These are phyloP conservation scores for Lyophyllum atratum DNA, from an alignment of 768 basidiomycete species.

Conservation along the genomic window DNA sequence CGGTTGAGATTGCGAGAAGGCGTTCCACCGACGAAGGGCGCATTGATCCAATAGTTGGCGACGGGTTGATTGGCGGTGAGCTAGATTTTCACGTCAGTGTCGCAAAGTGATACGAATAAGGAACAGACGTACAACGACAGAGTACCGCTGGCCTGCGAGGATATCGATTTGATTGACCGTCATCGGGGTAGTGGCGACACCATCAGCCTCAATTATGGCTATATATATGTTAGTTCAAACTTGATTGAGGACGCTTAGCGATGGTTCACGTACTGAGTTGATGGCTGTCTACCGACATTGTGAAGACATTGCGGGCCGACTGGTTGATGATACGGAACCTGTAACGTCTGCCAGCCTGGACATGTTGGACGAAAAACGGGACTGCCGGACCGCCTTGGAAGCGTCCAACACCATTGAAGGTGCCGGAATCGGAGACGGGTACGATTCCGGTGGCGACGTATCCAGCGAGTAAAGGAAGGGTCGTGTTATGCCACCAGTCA, in stretches of 20 bases:
- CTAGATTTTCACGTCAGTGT: constrained; percentile 6
- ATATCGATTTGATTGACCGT: constrained; percentile 38
- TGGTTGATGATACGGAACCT: constrained; percentile 53
- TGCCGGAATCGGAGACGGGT: constrained; percentile 36
- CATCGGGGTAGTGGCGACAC: constrained; percentile 23
- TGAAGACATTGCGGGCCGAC: constrained; percentile 45
- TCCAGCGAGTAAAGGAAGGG: constrained; percentile 27
- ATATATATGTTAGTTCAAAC: not conserved
- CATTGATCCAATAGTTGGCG: constrained; percentile 44
- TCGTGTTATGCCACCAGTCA: constrained; percentile 46
- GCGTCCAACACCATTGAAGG: constrained; percentile 51
- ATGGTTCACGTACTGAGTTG: constrained; percentile 17
- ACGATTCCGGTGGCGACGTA: constrained; percentile 26
- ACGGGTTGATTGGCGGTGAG: constrained; percentile 38
- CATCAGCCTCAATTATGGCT: constrained; percentile 39
- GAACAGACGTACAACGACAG: constrained; percentile 22
- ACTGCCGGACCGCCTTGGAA: constrained; percentile 39
- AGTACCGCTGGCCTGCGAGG: constrained; percentile 49
- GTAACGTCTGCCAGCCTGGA: constrained; percentile 44
- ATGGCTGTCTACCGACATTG: constrained; percentile 38
- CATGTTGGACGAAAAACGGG: constrained; percentile 41
- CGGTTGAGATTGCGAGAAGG: constrained; percentile 23
- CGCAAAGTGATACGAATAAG: not conserved
- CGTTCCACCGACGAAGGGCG: constrained; percentile 24
- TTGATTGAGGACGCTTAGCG: not conserved